Evolutionary conservation across 1,139 yeast species (phyloP), one percentile per base, ranked within the genome.

Genomic region (Protomyces lactucae-debilis): DNA sequence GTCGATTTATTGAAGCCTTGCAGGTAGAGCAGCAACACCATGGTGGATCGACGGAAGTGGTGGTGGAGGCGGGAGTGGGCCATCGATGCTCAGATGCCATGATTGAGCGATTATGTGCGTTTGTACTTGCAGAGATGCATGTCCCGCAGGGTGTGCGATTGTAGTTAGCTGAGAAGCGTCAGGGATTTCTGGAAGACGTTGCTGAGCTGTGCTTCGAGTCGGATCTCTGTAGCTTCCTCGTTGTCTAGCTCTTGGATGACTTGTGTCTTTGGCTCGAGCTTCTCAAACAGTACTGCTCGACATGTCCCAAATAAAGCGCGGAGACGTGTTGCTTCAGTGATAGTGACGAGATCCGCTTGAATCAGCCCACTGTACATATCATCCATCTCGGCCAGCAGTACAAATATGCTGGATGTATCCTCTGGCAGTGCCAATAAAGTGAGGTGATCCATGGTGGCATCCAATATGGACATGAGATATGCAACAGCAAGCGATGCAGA

Each of bases 401-500:
- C 46, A 32, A 66, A 67, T 5, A 65, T 55, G 46, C 28, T 8
- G 28, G 28, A 8, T 39, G 64, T 5, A 53, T 40, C 18, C 10
- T 18, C 21, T 39, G 25, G 46, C 36, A 53, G 40, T 35, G 60
- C 8, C 32, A 28, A 28, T 28, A 28, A 28, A 28, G 43, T 25
- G 9, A 66, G 28, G 43, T 55, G 68, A 28, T 68, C 69, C 51
- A 61, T 66, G 28, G 67, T 45, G 23, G 63, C 67, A 35, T 68
- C 71, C 21, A 67, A 64, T 32, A 69, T 67, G 10, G 64, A 53
- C 9, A 69, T 61, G 6, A 69, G 55, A 43, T 69, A 69, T 35
- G 69, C 70, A 5, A 64, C 39, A 36, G 65, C 69, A 12, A 69
- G 53, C 40, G 67, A 66, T 9, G 55, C 55, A 18, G 61, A 57